These are phyloP conservation scores for Termitomyces sp. DNA, from an alignment of 768 basidiomycete species.

Conservation along the genomic window DNA sequence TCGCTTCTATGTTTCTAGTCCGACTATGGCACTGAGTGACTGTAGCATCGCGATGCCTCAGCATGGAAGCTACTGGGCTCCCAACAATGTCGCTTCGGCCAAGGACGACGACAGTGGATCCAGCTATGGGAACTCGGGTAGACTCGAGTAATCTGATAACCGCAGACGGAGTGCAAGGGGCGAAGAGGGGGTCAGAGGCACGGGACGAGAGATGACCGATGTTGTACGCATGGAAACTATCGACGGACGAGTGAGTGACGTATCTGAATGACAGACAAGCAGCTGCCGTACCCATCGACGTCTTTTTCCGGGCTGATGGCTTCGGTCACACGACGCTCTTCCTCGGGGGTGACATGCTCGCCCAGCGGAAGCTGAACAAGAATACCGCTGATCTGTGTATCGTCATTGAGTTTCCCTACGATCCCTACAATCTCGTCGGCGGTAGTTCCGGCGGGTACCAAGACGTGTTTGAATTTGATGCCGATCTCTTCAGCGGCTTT, in stretches of 20 bases:
- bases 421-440: slow-evolving; percentile 71
- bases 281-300: slow-evolving; percentile 75
- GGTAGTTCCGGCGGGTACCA: slow-evolving; percentile 58
- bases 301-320: slow-evolving; percentile 92
- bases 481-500: slow-evolving; percentile 95
- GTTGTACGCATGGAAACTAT: slow-evolving; percentile 96
- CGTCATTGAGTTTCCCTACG: slow-evolving; percentile 79
- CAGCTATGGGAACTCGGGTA: slow-evolving; percentile 71
- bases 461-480: slow-evolving; percentile 79
- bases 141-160: slow-evolving; percentile 87
- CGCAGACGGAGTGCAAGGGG: slow-evolving; percentile 93
- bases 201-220: slow-evolving; percentile 93
- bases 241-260: slow-evolving; percentile 1
- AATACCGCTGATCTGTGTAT: slow-evolving; percentile 79
- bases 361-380: slow-evolving; percentile 95
- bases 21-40: slow-evolving; percentile 97
- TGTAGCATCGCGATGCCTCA: slow-evolving; percentile 87
- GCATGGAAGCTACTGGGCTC: slow-evolving; percentile 87
- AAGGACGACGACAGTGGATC: slow-evolving; percentile 84
- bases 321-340: slow-evolving; percentile 90
- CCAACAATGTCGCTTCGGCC: slow-evolving; percentile 98
- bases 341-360: slow-evolving; percentile 72
- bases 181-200: slow-evolving; percentile 82
- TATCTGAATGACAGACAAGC: slow-evolving; percentile 3
- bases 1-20: slow-evolving; percentile 72